Base-by-base conservation (phyloP, 495 filamentous ascomycete species). In the Neurospora tetraspora region DNA sequence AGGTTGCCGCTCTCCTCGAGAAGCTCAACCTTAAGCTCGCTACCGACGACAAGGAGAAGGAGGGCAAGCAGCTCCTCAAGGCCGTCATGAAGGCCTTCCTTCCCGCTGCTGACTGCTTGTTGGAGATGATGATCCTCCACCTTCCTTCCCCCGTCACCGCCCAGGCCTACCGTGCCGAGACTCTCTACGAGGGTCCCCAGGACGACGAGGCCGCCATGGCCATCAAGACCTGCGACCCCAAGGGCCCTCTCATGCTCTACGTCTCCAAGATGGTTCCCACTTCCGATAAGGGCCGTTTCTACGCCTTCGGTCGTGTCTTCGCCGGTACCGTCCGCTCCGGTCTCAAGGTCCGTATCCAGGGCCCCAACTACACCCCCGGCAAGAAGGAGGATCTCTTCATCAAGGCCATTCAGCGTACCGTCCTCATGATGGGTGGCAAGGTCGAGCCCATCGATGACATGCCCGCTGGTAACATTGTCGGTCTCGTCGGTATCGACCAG, bases 261-360 rank as follows among this genome's bases (percentile, higher is more conserved):
- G 94, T 99, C 85, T 99, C 96, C 81, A 99, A 99, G 92, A 99
- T 99, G 96, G 96, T 99, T 77, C 96, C 96, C 79, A 98, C 96
- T 75, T 95, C 94, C 81, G 96, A 99, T 82, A 98, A 98, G 91
- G 96, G 96, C 85, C 95, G 96, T 87, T 99, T 99, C 93, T 99
- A 97, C 87, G 96, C 96, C 84, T 99, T 99, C 88, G 96, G 96
- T 85, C 96, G 96, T 94, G 96, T 99, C 85, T 99, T 98, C 90
- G 85, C 96, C 75, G 96, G 96, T 90, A 97, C 94, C 81, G 96
- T 98, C 86, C 87, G 87, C 77, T 99, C 96, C 74, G 96, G 96
- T 85, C 86, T 99, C 78, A 98, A 98, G 90, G 96, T 99, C 90
- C 96, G 96, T 86, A 99, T 99, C 85, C 96, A 99, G 88, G 96